phyloP scores from a whole-genome alignment of 2,329 filamentous ascomycete species.

The Alternaria hordeiaustralica region DNA sequence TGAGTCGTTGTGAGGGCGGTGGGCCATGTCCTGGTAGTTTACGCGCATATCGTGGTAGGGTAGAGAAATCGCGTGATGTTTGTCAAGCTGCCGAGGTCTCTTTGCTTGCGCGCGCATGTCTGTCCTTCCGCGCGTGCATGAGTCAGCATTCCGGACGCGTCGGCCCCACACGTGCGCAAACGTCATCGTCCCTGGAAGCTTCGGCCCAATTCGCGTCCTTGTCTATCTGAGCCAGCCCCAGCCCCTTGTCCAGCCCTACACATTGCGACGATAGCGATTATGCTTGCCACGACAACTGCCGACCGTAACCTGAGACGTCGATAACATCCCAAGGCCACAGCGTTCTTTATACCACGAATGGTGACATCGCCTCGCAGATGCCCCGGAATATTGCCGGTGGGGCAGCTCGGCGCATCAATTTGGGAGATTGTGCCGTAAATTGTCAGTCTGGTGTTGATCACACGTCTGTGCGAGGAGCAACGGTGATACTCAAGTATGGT shows the following conservation, averaged over 20 bases:
- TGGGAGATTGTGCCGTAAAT: constrained; percentile 6
- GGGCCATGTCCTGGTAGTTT: neutral
- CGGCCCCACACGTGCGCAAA: neutral
- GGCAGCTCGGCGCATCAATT: constrained; percentile 3
- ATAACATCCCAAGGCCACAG: constrained; percentile 1
- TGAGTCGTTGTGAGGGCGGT: neutral
- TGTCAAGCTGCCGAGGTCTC: neutral
- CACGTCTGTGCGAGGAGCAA: neutral
- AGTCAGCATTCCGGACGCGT: neutral
- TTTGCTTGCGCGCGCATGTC: neutral
- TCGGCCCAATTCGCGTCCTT: neutral
- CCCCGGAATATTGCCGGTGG: constrained; percentile 13
- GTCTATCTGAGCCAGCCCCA: neutral
- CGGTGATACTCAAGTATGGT: neutral
- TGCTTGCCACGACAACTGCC: constrained; percentile 6
- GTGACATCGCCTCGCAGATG: neutral
- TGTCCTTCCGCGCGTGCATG: neutral
- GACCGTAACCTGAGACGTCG: neutral
- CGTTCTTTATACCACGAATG: neutral
- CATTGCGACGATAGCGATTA: neutral
- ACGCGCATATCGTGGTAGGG: neutral
- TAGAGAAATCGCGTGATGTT: neutral
- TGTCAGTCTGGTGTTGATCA: neutral
- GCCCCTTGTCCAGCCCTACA: neutral
- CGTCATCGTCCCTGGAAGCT: neutral